phyloP scores from a whole-genome alignment of 306 rosid genomes.

The Vigna nakashimae region DNA sequence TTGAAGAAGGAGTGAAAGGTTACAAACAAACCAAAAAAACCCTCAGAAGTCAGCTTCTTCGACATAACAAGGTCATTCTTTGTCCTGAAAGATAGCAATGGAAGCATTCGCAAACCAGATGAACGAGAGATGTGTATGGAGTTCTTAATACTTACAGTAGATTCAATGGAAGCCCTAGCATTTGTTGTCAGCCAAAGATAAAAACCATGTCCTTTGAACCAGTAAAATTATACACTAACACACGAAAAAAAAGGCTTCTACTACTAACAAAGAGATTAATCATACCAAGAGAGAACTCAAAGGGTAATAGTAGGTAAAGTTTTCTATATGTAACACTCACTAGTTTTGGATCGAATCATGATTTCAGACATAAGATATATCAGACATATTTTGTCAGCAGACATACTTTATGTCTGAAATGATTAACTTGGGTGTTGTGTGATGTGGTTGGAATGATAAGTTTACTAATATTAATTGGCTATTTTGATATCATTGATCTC shows the following conservation, averaged over 20 bases:
- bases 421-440: too few species aligned
- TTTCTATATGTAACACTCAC: too few species aligned
- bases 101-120: constrained; percentile 20
- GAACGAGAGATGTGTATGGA: not conserved
- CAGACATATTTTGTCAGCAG: too few species aligned
- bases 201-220: not conserved
- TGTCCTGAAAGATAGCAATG: constrained; percentile 12
- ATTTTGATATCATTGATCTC: constrained; percentile 65
- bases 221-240: not conserved
- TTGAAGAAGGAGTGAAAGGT: constrained; percentile 30
- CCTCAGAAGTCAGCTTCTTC: constrained; percentile 30
- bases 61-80: not conserved
- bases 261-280: too few species aligned
- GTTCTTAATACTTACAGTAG: not conserved
- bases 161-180: constrained; percentile 6
- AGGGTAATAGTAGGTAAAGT: too few species aligned
- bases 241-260: not conserved
- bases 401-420: too few species aligned
- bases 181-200: constrained; percentile 15
- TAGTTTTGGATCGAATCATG: too few species aligned
- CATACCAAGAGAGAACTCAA: not conserved
- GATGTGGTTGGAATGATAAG: too few species aligned
- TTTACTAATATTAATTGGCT: constrained; percentile 28
- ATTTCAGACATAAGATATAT: too few species aligned
- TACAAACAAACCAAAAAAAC: constrained; percentile 20